Conservation (phyloP, 2,329 filamentous ascomycete genomes). For the Pseudopyricularia cyperi region DNA sequence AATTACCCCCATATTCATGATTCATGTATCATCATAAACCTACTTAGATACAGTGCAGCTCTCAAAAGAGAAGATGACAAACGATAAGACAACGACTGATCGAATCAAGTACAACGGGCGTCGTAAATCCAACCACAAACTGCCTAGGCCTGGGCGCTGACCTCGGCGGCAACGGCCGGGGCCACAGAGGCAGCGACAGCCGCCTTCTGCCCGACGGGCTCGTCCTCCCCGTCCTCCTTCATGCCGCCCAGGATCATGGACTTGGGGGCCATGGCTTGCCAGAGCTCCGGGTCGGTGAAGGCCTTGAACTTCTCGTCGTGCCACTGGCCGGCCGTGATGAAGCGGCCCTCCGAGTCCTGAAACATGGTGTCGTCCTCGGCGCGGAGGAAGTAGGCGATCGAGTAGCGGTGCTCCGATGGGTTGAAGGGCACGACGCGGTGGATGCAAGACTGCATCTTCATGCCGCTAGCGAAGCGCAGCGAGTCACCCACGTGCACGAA, state of each 20-base stretch:
- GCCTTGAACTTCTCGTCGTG: conserved; percentile 41
- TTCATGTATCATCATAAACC: neutral
- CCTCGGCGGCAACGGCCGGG: neutral
- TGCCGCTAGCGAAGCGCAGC: conserved; percentile 38
- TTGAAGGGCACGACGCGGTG: conserved; percentile 42
- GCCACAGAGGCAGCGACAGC: neutral
- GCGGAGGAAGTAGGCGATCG: conserved; percentile 44
- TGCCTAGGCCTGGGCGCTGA: neutral
- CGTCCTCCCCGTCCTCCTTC: conserved; percentile 25
- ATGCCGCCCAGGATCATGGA: conserved; percentile 37
- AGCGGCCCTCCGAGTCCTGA: conserved; percentile 37
- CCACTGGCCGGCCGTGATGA: conserved; percentile 39
- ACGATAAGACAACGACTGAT: neutral
- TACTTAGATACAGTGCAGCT: neutral
- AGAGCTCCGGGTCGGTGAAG: conserved; percentile 26
- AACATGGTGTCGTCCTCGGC: conserved; percentile 44
- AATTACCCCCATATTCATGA: neutral
- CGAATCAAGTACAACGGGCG: neutral
- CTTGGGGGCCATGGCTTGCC: conserved; percentile 32
- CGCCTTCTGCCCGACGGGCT: neutral
- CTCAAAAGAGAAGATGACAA: neutral
- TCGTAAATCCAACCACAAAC: neutral
- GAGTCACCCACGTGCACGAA: conserved; percentile 48
- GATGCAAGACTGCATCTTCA: conserved; percentile 42
- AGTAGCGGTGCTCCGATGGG: conserved; percentile 40